Evolutionary conservation across 371 early-diverging fungal genomes (phyloP).

Genomic region (Nematocida minor): DNA sequence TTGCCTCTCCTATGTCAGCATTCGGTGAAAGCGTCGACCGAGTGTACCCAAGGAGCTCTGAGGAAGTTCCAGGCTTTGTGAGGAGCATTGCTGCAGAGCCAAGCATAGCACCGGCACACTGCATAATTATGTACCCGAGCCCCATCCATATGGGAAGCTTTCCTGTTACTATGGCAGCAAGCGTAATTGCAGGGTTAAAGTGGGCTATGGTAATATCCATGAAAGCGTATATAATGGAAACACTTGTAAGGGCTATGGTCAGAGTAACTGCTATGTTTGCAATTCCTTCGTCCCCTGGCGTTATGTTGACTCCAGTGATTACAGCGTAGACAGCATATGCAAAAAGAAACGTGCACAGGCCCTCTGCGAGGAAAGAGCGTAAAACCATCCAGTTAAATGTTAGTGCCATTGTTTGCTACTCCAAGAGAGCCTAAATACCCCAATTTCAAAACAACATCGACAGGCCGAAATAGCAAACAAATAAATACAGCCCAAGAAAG

Average conservation of each 20-base stretch:
- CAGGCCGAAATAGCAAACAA: conserved; percentile 4
- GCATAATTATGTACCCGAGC: conserved; percentile 67
- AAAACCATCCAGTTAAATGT: conserved; percentile 47
- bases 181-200: conserved; percentile 70
- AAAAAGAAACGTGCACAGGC: conserved; percentile 59
- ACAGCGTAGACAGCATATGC: conserved; percentile 63
- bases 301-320: conserved; percentile 45
- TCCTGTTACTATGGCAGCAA: conserved; percentile 69
- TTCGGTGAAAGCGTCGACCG: conserved; percentile 45
- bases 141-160: conserved; percentile 68
- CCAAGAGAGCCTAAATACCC: too few relatives aligned
- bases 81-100: conserved; percentile 66
- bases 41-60: conserved; percentile 50
- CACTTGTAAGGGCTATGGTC: conserved; percentile 67
- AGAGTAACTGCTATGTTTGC: conserved; percentile 67
- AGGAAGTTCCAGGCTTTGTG: conserved; percentile 66
- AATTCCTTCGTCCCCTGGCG: conserved; percentile 47
- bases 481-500: too few relatives aligned
- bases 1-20: conserved; percentile 56
- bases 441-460: too few relatives aligned
- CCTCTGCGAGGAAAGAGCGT: conserved; percentile 58
- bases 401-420: conserved; percentile 43
- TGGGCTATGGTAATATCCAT: conserved; percentile 69
- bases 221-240: conserved; percentile 71
- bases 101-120: conserved; percentile 67